Percentiles rank a stretch among this genome's conserved stretches.
Conservation (phyloP, 495 filamentous ascomycete genomes). For the Physcia stellaris region DNA sequence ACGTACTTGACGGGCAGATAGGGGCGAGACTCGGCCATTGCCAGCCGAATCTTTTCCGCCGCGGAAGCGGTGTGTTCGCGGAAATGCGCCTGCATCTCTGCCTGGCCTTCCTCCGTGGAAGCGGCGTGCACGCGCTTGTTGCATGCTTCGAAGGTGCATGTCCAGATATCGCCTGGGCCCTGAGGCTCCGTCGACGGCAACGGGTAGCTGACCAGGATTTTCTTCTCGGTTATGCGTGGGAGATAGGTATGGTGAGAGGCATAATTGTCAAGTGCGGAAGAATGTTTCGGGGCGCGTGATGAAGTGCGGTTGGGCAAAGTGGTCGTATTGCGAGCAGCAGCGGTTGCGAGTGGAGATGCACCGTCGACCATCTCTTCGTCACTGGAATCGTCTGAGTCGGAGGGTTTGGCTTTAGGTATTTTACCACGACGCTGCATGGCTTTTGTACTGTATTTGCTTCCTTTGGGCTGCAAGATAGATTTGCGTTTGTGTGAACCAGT, state of each 20-base stretch:
- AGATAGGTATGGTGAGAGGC: constrained; percentile 13
- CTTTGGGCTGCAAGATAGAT: constrained; percentile 39
- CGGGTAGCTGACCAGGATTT: constrained; percentile 15
- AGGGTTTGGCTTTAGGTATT: constrained; percentile 20
- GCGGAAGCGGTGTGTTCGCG: constrained; percentile 48
- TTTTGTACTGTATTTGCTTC: constrained; percentile 33
- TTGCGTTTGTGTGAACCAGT: constrained; percentile 23
- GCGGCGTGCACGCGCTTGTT: constrained; percentile 45
- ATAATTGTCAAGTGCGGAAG: constrained; percentile 22
- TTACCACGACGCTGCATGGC: constrained; percentile 22
- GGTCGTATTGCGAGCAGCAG: constrained; percentile 23
- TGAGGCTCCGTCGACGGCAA: constrained; percentile 28
- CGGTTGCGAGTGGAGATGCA: constrained; percentile 10
- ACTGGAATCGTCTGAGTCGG: constrained; percentile 24
- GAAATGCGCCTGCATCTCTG: constrained; percentile 50
- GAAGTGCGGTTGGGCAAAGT: constrained; percentile 33
- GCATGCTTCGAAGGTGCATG: constrained; percentile 57
- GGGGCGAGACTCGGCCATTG: constrained; percentile 37
- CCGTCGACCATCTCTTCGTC: constrained; percentile 6
- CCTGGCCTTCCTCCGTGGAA: constrained; percentile 39
- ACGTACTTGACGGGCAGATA: constrained; percentile 46
- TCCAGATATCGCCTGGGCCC: constrained; percentile 52
- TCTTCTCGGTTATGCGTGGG: constrained; percentile 10
- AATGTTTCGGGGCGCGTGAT: constrained; percentile 24
- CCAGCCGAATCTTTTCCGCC: constrained; percentile 43